These are phyloP conservation scores for Lentithecium fluviatile DNA, from an alignment of 495 filamentous ascomycete genomes.

Conservation along the genomic window DNA sequence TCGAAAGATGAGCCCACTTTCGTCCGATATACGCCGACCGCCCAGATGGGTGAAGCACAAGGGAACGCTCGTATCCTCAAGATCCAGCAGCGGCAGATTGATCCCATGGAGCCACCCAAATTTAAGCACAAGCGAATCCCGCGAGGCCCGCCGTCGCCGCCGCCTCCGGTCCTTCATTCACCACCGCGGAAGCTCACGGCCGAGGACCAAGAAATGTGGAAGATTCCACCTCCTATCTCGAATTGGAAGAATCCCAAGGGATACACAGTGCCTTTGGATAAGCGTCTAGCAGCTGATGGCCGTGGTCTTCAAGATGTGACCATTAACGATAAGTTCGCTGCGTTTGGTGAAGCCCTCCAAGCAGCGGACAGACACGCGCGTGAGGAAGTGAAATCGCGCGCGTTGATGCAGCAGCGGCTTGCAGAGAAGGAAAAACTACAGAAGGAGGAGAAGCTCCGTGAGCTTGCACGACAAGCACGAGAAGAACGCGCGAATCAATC, in stretches of 20 bases:
- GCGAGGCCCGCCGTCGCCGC: conserved; percentile 86
- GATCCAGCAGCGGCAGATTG: conserved; percentile 89
- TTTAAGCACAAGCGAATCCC: conserved; percentile 99
- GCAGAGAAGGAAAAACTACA: conserved; percentile 94
- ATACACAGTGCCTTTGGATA: conserved; percentile 95
- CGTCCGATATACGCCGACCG: conserved; percentile 91
- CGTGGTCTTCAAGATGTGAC: conserved; percentile 89
- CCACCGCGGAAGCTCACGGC: conserved; percentile 93
- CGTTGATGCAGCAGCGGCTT: conserved; percentile 91
- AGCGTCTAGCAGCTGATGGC: conserved; percentile 93
- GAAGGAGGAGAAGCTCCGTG: conserved; percentile 90
- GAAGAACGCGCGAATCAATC: conserved; percentile 59
- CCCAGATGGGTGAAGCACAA: conserved; percentile 90
- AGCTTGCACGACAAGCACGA: conserved; percentile 86
- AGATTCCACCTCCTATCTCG: conserved; percentile 87
- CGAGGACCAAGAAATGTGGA: conserved; percentile 96
- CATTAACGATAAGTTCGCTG: conserved; percentile 98
- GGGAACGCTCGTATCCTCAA: conserved; percentile 98
- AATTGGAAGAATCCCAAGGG: conserved; percentile 99
- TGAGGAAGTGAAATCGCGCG: conserved; percentile 90
- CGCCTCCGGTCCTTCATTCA: conserved; percentile 92
- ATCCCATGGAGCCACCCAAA: conserved; percentile 98
- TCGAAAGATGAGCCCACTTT: conserved; percentile 83
- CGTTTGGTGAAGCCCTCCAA: conserved; percentile 90
- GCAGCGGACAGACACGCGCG: conserved; percentile 92